Evolutionary conservation across 2,329 filamentous ascomycete species (phyloP), one percentile per base, ranked within the genome.

Genomic region (Pseudogymnoascus sp.): DNA sequence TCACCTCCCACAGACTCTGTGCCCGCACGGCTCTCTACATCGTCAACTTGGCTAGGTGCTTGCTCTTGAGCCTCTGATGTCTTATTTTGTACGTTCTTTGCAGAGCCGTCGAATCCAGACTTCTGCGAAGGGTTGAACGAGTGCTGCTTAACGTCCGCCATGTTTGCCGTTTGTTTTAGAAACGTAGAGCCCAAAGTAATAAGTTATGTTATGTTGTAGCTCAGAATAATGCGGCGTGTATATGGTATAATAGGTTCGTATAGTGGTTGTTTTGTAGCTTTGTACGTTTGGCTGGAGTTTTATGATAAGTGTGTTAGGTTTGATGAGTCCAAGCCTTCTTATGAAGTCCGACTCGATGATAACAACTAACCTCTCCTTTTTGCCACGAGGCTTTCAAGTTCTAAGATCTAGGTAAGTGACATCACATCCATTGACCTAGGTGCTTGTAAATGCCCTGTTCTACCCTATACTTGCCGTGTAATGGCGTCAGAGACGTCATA

Each of bases 1-100:
- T 35, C 62, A 28, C 37, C 69, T 64, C 64, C 69, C 64, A 61
- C 70, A 65, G 18, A 67, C 64, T 33, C 65, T 66, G 12, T 67
- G 64, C 63, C 35, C 61, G 64, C 61, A 65, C 64, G 21, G 14
- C 53, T 60, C 66, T 63, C 50, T 68, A 63, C 67, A 66, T 70
- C 63, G 67, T 69, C 44, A 7, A 53, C 44, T 28, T 53, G 23
- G 23, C 23, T 67, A 53, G 44, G 7, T 64, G 62, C 66, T 14
- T 40, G 59, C 16, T 59, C 64, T 35, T 40, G 63, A 42, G 65
- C 65, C 40, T 69, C 69, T 14, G 59, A 62, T 44, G 42, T 47
- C 63, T 50, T 50, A 63, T 67, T 63, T 18, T 28, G 21, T n/a
- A 50, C 4, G 23, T 50, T 50, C 6, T 42, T 42, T 42, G 16